These are phyloP conservation scores for Capsicum rhomboideum DNA, from an alignment of 257 asterid species.

Conservation along the genomic window DNA sequence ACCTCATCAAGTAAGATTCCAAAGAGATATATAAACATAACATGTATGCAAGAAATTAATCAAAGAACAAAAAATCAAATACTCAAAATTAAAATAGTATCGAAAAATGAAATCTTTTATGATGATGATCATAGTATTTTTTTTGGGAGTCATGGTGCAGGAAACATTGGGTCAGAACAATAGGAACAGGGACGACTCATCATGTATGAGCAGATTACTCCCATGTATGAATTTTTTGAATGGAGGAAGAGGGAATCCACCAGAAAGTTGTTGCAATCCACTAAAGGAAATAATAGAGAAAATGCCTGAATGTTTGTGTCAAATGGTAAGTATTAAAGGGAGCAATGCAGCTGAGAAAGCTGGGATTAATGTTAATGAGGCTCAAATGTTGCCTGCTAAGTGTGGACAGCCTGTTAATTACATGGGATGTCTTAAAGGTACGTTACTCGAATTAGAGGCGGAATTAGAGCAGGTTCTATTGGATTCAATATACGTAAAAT, in stretches of 20 bases:
- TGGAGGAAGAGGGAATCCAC: slow-evolving; percentile 33
- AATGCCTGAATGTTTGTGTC: slow-evolving; percentile 75
- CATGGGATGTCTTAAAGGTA: slow-evolving; percentile 71
- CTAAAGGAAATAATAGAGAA: slow-evolving; percentile 37
- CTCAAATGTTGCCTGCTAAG: slow-evolving; percentile 67
- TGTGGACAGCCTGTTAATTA: slow-evolving; percentile 79
- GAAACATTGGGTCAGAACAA: not conserved
- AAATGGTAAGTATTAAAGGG: slow-evolving; percentile 54
- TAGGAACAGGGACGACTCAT: not conserved
- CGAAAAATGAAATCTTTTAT: not conserved
- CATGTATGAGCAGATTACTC: slow-evolving; percentile 46
- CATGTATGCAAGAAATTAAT: not conserved
- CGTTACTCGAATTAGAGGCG: not conserved
- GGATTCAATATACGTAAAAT: not conserved
- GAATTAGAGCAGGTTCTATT: not conserved
- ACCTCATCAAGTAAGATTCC: not conserved
- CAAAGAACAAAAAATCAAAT: not conserved
- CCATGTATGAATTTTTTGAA: slow-evolving; percentile 61
- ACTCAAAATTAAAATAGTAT: not conserved
- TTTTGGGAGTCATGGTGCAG: not conserved
- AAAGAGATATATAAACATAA: not conserved
- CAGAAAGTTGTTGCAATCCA: slow-evolving; percentile 62
- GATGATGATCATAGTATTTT: not conserved
- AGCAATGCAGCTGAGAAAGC: slow-evolving; percentile 58
- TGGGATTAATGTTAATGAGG: slow-evolving; percentile 51